Percentiles rank a stretch among this genome's conserved stretches.
These are phyloP conservation scores for Apophysomyces sp. DNA, from an alignment of 371 early-diverging fungal genomes.

Conservation along the genomic window DNA sequence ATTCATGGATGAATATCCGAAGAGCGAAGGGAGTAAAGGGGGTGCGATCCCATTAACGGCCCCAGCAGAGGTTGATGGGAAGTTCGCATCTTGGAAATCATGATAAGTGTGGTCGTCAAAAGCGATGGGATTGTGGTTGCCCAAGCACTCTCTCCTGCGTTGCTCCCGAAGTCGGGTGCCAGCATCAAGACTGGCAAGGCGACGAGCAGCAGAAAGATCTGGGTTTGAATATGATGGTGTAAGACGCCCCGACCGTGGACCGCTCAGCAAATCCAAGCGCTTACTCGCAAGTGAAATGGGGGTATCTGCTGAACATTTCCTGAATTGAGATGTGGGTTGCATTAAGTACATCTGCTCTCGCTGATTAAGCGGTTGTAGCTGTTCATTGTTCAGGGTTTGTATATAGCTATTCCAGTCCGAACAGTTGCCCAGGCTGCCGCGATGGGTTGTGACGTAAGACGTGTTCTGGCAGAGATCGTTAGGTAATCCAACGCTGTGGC, in stretches of 20 bases:
- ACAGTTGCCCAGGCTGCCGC: constrained; percentile 6
- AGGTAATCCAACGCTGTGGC: constrained; percentile 11
- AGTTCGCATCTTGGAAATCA: neutral
- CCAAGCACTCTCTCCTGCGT: neutral
- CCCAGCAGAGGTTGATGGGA: neutral
- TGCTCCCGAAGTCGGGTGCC: constrained; percentile 9
- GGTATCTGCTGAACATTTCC: constrained; percentile 31
- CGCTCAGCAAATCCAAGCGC: constrained; percentile 21
- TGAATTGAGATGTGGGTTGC: constrained; percentile 7
- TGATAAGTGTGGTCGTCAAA: neutral
- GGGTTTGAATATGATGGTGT: constrained; percentile 46
- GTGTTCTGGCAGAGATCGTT: constrained; percentile 39
- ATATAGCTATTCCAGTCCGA: constrained; percentile 18
- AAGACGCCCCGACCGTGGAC: constrained; percentile 17
- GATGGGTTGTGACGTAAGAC: constrained; percentile 42
- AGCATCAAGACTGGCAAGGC: constrained; percentile 23
- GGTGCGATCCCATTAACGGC: neutral
- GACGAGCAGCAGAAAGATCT: constrained; percentile 33
- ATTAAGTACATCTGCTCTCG: constrained; percentile 9
- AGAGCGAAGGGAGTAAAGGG: constrained; percentile 9
- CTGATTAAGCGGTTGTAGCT: neutral
- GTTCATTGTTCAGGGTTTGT: constrained; percentile 6
- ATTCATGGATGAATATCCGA: constrained; percentile 4
- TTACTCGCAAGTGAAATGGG: constrained; percentile 23
- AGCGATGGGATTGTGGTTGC: neutral